Evolutionary conservation across 2,329 filamentous ascomycete genomes (phyloP).

Genomic region (Xylogone sp.): DNA sequence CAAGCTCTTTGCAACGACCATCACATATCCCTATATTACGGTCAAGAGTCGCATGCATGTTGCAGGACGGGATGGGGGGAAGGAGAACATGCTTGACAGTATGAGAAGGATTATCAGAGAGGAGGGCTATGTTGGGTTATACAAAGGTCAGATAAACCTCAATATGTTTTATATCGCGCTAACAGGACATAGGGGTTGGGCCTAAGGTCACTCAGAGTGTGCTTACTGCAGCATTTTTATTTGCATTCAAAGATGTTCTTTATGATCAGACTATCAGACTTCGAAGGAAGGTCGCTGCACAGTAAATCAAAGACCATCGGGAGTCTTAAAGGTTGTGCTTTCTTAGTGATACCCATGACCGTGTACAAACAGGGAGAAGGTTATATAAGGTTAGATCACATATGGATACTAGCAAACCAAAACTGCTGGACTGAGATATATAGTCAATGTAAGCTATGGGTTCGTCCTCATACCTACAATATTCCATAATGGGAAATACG

Average conservation of each 20-base stretch:
- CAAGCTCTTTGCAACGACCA: conserved; percentile 88
- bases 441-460: too few species aligned
- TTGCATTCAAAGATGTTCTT: conserved; percentile 95
- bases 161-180: conserved; percentile 5
- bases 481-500: too few species aligned
- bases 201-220: conserved; percentile 98
- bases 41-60: conserved; percentile 98
- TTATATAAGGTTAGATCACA: too few species aligned
- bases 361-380: neutral
- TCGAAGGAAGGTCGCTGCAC: conserved; percentile 34
- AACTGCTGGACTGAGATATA: too few species aligned
- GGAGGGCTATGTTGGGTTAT: conserved; percentile 88
- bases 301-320: conserved; percentile 6
- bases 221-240: conserved; percentile 90
- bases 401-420: too few species aligned
- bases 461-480: too few species aligned
- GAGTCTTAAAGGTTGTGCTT: neutral
- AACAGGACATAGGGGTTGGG: conserved; percentile 65
- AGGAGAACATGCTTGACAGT: conserved; percentile 75
- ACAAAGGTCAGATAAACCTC: conserved; percentile 65
- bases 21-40: conserved; percentile 98
- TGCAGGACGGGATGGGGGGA: conserved; percentile 68
- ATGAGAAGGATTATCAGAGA: conserved; percentile 78
- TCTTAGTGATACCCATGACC: neutral
- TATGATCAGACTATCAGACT: conserved; percentile 78